Evolutionary conservation across 345 rosid genomes (phyloP).

Genomic region (Rhodamnia rubescens): DNA sequence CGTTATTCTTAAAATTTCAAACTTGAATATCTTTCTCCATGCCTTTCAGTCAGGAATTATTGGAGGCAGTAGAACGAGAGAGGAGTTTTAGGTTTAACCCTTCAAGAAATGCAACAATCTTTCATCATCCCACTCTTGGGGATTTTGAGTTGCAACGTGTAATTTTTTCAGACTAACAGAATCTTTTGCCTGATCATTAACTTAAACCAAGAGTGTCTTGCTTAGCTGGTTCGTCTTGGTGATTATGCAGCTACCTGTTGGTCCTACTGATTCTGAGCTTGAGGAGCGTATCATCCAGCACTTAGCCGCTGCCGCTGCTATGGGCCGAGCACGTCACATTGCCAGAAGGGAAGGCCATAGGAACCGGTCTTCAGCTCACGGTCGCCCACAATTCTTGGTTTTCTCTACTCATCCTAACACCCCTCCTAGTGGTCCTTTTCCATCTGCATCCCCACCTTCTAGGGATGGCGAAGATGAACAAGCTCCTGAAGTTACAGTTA

Average conservation of each 20-base stretch:
- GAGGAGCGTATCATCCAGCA: slow-evolving; percentile 97
- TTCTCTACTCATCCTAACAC: slow-evolving; percentile 53
- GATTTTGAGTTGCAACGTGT: slow-evolving; percentile 92
- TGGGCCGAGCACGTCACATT: slow-evolving; percentile 81
- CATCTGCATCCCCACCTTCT: slow-evolving; percentile 44
- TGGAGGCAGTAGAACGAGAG: slow-evolving; percentile 84
- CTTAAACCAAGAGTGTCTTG: not conserved
- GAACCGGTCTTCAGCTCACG: slow-evolving; percentile 58
- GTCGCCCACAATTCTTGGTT: slow-evolving; percentile 71
- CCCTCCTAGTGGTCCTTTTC: slow-evolving; percentile 22
- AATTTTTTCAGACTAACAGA: slow-evolving; percentile 1
- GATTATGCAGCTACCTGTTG: slow-evolving; percentile 52
- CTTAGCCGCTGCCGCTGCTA: slow-evolving; percentile 93
- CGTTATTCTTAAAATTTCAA: not conserved
- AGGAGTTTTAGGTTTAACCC: slow-evolving; percentile 64
- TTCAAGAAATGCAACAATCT: slow-evolving; percentile 74
- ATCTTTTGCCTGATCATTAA: not conserved
- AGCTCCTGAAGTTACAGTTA: slow-evolving; percentile 17
- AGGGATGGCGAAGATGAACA: slow-evolving; percentile 46
- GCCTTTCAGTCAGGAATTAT: slow-evolving; percentile 70
- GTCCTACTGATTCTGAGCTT: slow-evolving; percentile 72
- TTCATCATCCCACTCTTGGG: slow-evolving; percentile 90
- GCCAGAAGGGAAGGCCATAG: slow-evolving; percentile 80
- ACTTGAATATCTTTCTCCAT: not conserved
- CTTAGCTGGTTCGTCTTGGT: not conserved